Evolutionary conservation across 352 stramenopile genomes (phyloP), one percentile per base, ranked within the genome.

Genomic region (Pythium dissimile): DNA sequence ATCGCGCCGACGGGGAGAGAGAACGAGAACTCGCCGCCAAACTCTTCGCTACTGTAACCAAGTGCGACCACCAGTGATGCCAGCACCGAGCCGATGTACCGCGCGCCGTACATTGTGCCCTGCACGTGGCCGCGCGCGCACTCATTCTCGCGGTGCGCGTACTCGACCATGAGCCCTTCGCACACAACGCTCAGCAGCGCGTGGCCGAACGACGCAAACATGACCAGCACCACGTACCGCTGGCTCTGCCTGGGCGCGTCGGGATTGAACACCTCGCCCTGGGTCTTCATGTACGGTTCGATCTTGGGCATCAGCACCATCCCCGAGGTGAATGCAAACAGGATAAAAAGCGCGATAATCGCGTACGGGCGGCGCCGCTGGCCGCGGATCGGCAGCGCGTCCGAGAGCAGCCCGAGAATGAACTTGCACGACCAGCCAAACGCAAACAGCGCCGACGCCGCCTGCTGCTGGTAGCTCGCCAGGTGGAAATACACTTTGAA

Each of bases 361-460:
- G 66, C 62, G 30, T 71, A 71, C 1, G 64, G 57, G 45, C 64
- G 67, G 48, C 64, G 54, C 13, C 59, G 64, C 21, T 61, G 53
- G n/a, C 60, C 39, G 13, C 48, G 34, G 50, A 71, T 67, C 8
- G 64, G 51, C 13, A 64, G 13, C 32, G 31, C 58, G 28, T 71
- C 64, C 10, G 52, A 53, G 30, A 71, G 5, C 30, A 62, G 65
- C 24, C 64, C 64, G 34, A 67, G 53, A 12, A 71, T 8, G 28
- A 71, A 69, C 51, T 66, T 66, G 42, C 38, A 60, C 3, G 48
- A 56, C 59, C 59, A 66, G 23, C 48, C 49, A 11, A 60, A 30
- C 16, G 21, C 28, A 5, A 66, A n/a, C 7, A 66, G 35, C 13
- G 42, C 23, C 2, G 47, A 11, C 0, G 37, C 44, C 16, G 59